Conservation (phyloP, 2,329 filamentous ascomycete species). For the Tricladium varicosporioides region DNA sequence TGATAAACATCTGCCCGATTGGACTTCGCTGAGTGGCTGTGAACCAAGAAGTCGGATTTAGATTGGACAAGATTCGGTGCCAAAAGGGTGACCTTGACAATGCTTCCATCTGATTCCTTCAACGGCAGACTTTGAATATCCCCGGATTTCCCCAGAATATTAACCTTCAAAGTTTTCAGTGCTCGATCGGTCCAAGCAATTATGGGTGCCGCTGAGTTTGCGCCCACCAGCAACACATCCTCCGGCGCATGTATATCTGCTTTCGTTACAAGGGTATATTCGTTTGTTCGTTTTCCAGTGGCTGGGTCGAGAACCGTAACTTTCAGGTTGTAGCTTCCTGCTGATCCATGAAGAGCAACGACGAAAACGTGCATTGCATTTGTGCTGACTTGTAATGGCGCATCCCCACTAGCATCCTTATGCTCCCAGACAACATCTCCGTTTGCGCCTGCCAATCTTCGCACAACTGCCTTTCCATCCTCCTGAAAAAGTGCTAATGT, state of each 20-base stretch:
- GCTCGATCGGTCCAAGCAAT: conserved; percentile 71
- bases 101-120: conserved; percentile 43
- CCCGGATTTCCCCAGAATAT: conserved; percentile 61
- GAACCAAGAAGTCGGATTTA: conserved; percentile 79
- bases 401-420: conserved; percentile 64
- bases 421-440: conserved; percentile 80
- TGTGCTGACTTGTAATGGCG: conserved; percentile 72
- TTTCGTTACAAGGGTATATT: conserved; percentile 71
- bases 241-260: conserved; percentile 63
- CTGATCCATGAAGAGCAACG: conserved; percentile 68
- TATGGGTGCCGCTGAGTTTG: conserved; percentile 72
- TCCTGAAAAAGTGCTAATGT: conserved; percentile 66
- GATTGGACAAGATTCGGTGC: conserved; percentile 71
- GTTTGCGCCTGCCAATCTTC: conserved; percentile 68
- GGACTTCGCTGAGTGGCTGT: conserved; percentile 66
- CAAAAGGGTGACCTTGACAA: conserved; percentile 64
- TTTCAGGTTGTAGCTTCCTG: conserved; percentile 73
- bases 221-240: conserved; percentile 72
- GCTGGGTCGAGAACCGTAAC: conserved; percentile 70
- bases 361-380: conserved; percentile 71
- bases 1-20: conserved; percentile 88
- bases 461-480: conserved; percentile 56
- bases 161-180: conserved; percentile 63
- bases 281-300: conserved; percentile 69
- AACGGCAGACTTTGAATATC: conserved; percentile 53